phyloP scores from a whole-genome alignment of 306 rosid genomes.

The Dicorynia guianensis region DNA sequence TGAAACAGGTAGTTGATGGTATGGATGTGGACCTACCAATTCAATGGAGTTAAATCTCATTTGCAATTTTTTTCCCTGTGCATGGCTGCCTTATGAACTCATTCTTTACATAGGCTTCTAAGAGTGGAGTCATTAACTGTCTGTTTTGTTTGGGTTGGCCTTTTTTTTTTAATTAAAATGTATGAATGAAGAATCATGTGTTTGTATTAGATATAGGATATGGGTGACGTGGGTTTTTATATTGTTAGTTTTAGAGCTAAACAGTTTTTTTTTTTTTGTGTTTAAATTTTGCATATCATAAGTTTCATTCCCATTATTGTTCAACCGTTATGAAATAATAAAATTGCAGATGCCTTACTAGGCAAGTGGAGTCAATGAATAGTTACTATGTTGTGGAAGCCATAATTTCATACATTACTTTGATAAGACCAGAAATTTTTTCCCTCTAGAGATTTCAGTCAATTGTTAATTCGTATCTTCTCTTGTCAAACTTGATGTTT shows the following conservation, averaged over 20 bases:
- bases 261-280: background rate
- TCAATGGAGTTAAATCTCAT: background rate
- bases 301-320: background rate
- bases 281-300: background rate
- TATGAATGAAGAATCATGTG: background rate
- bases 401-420: background rate
- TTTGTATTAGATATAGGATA: too few relatives aligned
- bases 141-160: conserved; percentile 23
- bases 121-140: conserved; percentile 18
- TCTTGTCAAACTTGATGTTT: background rate
- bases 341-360: background rate
- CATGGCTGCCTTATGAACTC: background rate
- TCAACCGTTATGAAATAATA: background rate
- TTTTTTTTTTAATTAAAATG: background rate
- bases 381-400: background rate
- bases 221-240: background rate
- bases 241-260: background rate
- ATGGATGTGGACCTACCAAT: background rate
- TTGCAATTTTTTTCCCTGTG: background rate
- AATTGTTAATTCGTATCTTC: background rate
- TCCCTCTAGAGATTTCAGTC: background rate
- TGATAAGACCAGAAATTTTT: background rate
- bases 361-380: background rate
- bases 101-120: conserved; percentile 18
- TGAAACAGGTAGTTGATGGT: background rate